Conservation (phyloP, 139 green algal species). For the Chlorella sp. region DNA sequence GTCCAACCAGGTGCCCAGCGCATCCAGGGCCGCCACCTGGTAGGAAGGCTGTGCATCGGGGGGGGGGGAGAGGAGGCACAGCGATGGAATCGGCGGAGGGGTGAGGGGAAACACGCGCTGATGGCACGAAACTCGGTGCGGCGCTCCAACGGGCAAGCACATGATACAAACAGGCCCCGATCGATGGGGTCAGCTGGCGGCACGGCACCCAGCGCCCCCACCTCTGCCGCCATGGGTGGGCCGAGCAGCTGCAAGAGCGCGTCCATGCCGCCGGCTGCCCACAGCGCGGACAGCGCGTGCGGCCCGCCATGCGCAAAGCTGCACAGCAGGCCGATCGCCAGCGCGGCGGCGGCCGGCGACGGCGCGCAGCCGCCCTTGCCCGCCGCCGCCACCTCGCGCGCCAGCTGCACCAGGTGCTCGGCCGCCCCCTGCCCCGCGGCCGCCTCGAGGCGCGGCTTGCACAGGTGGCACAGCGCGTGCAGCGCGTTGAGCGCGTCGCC, state of each 20-base stretch:
- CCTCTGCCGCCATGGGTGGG: too few relatives aligned
- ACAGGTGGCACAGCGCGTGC: constrained; percentile 83
- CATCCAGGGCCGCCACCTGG: constrained; percentile 63
- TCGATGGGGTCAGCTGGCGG: too few relatives aligned
- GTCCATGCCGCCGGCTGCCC: constrained; percentile 60
- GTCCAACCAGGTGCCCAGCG: constrained; percentile 71
- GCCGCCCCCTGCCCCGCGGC: constrained; percentile 60
- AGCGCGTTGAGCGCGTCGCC: constrained; percentile 71
- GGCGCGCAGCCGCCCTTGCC: background rate
- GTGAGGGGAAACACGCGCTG: too few relatives aligned
- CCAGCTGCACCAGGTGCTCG: constrained; percentile 47
- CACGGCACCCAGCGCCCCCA: too few relatives aligned
- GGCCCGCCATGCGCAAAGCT: constrained; percentile 60
- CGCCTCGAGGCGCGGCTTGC: constrained; percentile 62
- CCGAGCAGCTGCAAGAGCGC: constrained; percentile 77
- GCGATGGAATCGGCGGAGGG: background rate
- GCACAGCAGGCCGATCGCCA: constrained; percentile 71
- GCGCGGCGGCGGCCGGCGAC: constrained; percentile 11
- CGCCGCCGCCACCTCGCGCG: background rate
- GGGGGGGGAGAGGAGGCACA: background rate
- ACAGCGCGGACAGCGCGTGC: constrained; percentile 60
- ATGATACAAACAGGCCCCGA: too few relatives aligned
- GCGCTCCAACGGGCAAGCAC: too few relatives aligned
- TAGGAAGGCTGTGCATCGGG: constrained; percentile 28
- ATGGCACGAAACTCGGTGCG: too few relatives aligned